Evolutionary conservation across 192 early-diverging fungal genomes (phyloP).

Genomic region (Linnemannia schmuckeri): DNA sequence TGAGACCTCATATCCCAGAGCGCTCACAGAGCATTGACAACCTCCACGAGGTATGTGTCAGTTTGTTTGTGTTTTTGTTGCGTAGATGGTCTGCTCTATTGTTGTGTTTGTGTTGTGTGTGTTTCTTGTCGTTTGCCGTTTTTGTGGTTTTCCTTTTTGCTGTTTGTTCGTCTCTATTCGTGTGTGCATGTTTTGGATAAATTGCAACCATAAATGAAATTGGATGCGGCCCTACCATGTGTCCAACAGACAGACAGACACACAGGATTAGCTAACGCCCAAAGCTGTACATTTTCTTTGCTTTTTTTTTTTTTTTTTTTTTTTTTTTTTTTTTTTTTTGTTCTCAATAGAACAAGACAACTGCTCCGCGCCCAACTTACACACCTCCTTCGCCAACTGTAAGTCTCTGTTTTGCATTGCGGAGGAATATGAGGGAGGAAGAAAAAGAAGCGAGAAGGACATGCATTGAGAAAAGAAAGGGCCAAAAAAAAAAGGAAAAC

Average conservation of each 20-base stretch:
- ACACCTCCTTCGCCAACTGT: slow-evolving; percentile 51
- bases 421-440: not conserved
- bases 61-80: slow-evolving; percentile 17
- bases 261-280: slow-evolving; percentile 6
- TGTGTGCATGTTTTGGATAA: slow-evolving; percentile 16
- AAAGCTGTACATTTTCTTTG: not conserved
- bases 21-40: slow-evolving; percentile 53
- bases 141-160: not conserved
- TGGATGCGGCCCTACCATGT: slow-evolving; percentile 20
- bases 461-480: not conserved
- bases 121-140: not conserved
- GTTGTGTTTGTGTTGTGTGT: not conserved
- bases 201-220: slow-evolving; percentile 23
- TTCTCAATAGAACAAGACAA: not conserved
- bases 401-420: slow-evolving; percentile 2
- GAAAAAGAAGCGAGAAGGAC: not conserved
- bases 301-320: not conserved
- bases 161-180: not conserved
- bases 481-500: not conserved
- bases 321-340: not conserved
- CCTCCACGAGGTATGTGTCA: slow-evolving; percentile 18
- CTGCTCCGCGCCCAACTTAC: slow-evolving; percentile 35
- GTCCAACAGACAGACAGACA: slow-evolving; percentile 15
- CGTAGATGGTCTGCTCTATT: not conserved
- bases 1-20: slow-evolving; percentile 54